Evolutionary conservation across 495 filamentous ascomycete species (phyloP).

Genomic region (Sabuloglossum arenarium): DNA sequence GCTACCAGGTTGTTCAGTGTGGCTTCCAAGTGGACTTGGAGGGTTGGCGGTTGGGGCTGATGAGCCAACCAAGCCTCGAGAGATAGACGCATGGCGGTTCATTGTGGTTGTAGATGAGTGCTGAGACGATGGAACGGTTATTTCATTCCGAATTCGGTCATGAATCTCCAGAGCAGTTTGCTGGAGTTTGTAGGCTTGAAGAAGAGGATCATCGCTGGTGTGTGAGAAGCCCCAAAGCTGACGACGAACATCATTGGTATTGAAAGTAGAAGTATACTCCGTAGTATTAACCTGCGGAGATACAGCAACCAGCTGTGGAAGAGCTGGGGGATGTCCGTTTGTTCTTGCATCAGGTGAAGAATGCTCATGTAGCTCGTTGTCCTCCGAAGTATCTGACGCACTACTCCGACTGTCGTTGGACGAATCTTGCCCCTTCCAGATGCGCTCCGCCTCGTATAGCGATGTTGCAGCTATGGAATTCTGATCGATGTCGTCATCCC

Average conservation of each 20-base stretch:
- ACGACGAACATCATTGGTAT: background rate
- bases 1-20: background rate
- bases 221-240: background rate
- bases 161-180: background rate
- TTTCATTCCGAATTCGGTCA: background rate
- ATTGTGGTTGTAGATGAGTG: background rate
- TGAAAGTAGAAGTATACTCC: background rate
- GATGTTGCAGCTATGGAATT: background rate
- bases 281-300: background rate
- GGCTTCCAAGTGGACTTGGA: background rate
- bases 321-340: background rate
- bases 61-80: background rate
- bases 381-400: background rate
- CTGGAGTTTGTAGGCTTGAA: background rate
- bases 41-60: background rate
- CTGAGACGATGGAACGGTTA: background rate
- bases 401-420: background rate
- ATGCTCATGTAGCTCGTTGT: background rate
- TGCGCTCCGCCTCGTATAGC: background rate
- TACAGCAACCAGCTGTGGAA: background rate
- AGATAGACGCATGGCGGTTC: background rate
- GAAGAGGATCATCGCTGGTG: background rate
- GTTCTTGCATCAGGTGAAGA: background rate
- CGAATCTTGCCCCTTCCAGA: background rate
- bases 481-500: background rate